phyloP scores from a whole-genome alignment of 352 stramenopile species.

The Phytophthora pistaciae region DNA sequence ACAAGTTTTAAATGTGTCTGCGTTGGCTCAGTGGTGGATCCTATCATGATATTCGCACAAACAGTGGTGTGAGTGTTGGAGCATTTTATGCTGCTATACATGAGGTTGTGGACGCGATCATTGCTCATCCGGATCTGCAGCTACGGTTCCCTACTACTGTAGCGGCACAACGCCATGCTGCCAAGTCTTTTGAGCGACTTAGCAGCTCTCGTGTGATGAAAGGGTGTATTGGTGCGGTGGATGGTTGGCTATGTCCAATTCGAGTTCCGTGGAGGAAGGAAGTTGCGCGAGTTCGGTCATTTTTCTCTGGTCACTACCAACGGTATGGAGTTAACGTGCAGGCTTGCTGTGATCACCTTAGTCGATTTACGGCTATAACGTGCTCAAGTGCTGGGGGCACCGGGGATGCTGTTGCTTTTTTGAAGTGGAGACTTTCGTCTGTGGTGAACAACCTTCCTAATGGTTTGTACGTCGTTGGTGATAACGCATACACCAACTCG shows the following conservation, averaged over 20 bases:
- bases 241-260: neutral
- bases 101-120: slow-evolving; percentile 13
- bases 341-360: slow-evolving; percentile 1
- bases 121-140: slow-evolving; percentile 6
- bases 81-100: slow-evolving; percentile 16
- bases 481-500: slow-evolving; percentile 1
- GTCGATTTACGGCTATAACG: neutral
- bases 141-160: slow-evolving; percentile 4
- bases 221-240: neutral
- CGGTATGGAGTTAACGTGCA: slow-evolving; percentile 12
- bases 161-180: slow-evolving; percentile 7
- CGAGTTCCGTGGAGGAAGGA: neutral
- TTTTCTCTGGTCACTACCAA: slow-evolving; percentile 17
- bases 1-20: neutral
- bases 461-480: neutral
- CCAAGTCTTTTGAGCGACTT: neutral
- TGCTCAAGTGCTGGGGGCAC: slow-evolving; percentile 3
- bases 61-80: slow-evolving; percentile 1
- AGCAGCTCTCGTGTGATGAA: neutral
- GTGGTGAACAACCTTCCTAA: slow-evolving; percentile 2
- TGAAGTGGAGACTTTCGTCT: slow-evolving; percentile 1
- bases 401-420: slow-evolving; percentile 1
- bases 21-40: too few relatives aligned
- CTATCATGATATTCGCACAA: neutral
- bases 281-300: slow-evolving; percentile 3